Percentiles rank a stretch among this genome's conserved stretches.
phyloP scores from a whole-genome alignment of 192 early-diverging fungal genomes.

The Coemansia sp. region DNA sequence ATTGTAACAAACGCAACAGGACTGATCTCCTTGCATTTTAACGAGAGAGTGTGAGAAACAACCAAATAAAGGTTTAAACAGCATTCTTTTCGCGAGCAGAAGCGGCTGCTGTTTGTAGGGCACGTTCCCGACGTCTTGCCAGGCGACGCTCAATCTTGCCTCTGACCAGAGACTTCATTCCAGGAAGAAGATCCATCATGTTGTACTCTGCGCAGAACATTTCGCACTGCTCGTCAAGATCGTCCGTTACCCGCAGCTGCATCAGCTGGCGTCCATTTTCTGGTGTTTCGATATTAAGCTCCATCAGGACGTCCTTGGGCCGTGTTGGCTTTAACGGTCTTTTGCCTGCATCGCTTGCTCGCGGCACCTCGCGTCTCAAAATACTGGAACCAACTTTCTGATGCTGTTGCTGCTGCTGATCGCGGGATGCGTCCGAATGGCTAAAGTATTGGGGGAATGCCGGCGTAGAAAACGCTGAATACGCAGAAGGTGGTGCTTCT shows the following conservation, averaged over 20 bases:
- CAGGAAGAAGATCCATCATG: constrained; percentile 45
- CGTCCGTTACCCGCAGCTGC: constrained; percentile 39
- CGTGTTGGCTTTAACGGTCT: constrained; percentile 10
- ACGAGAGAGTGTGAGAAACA: constrained; percentile 3
- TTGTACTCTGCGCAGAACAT: constrained; percentile 32
- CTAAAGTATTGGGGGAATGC: constrained; percentile 52
- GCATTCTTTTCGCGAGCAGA: not conserved
- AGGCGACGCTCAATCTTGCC: constrained; percentile 52
- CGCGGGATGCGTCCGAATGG: constrained; percentile 14
- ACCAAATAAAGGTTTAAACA: constrained; percentile 5
- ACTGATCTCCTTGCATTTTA: constrained; percentile 5
- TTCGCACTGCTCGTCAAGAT: constrained; percentile 37
- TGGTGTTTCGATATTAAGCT: constrained; percentile 53
- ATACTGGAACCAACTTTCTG: constrained; percentile 26
- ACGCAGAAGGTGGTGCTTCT: constrained; percentile 6
- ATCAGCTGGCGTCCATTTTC: constrained; percentile 37
- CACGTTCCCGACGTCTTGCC: constrained; percentile 45
- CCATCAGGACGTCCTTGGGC: constrained; percentile 46
- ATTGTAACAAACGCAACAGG: not conserved
- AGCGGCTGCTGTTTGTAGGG: constrained; percentile 34
- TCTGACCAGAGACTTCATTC: constrained; percentile 47
- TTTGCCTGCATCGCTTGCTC: constrained; percentile 22
- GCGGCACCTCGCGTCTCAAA: constrained; percentile 25
- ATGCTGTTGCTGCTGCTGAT: constrained; percentile 22
- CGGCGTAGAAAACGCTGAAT: constrained; percentile 38